Evolutionary conservation across 169 alveolate genomes (phyloP), one percentile per base, ranked within the genome.

Genomic region (Cystoisospora suis): DNA sequence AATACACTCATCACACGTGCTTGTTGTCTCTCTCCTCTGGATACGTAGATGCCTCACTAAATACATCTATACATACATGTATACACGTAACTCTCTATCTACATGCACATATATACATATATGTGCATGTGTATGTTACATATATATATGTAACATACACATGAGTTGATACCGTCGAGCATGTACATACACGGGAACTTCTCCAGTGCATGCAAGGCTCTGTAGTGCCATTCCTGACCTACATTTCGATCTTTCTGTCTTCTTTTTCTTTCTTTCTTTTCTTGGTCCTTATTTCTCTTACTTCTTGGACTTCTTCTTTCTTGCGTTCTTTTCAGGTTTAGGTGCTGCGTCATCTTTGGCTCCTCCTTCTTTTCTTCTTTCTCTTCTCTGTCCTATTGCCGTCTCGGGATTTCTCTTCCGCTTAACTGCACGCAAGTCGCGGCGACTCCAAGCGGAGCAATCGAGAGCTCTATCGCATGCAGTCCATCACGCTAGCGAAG

Each of bases 311-410:
- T 15, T 46, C 1, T 34, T 36, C 38, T 56, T 34, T 15, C n/a
- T 6, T 32, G 61, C 40, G 0, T n/a, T 59, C 44, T 9, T 36
- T 72, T 9, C 83, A 86, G 90, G 90, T 0, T n/a, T 86, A 44
- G 69, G 42, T 5, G 59, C 53, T 9, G 75, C 81, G 44, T 59
- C 81, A 70, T 40, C 83, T n/a, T 6, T 72, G n/a, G 83, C 90
- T 9, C 90, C 90, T 29, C 23, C 53, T 3, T 65, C 83, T 44
- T 86, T 86, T 46, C 72, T 86, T 1, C n/a, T 61, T 46, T 86
- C 90, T 36, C 83, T 86, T 40, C 83, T 86, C 85, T 83, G 61
- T 45, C 90, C 90, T 36, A 69, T 65, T 23, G 90, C 75, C 2
- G 80, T 42, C 17, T 81, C 70, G 12, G 83, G 77, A n/a, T 72